Percentiles rank a stretch among this genome's conserved stretches.
phyloP scores from a whole-genome alignment of 306 rosid species.

The Quercus dentata region DNA sequence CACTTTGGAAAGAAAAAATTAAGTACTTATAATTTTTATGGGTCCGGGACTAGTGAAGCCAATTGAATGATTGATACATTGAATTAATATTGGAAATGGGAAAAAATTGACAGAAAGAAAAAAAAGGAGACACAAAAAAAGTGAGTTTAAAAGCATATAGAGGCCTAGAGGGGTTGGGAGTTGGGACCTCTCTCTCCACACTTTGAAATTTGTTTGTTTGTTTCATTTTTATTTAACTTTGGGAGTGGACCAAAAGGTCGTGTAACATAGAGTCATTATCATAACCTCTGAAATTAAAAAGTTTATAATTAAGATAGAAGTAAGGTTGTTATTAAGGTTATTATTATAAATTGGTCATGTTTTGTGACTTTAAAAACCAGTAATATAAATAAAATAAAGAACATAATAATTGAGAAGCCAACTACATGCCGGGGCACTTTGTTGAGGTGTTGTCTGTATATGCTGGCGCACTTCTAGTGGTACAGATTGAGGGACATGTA shows the following conservation, averaged over 20 bases:
- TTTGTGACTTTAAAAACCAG: neutral
- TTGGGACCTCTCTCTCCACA: too few species aligned
- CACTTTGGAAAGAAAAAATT: constrained; percentile 18
- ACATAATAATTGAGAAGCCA: neutral
- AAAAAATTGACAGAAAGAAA: constrained; percentile 4
- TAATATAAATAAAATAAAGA: neutral
- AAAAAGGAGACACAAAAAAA: neutral
- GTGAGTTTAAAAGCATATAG: constrained; percentile 1
- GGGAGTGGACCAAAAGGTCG: constrained; percentile 28
- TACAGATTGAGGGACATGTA: neutral
- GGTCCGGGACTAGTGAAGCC: constrained; percentile 27
- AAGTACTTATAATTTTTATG: neutral
- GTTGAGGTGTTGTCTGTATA: neutral
- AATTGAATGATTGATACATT: constrained; percentile 1
- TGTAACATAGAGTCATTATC: constrained; percentile 26
- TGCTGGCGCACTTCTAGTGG: neutral
- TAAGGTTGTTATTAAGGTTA: constrained; percentile 11
- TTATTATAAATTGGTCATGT: neutral
- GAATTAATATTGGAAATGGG: constrained; percentile 9
- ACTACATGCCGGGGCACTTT: neutral
- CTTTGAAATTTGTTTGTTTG: neutral
- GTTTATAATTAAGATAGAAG: neutral
- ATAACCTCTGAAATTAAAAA: constrained; percentile 28
- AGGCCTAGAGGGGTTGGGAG: too few species aligned
- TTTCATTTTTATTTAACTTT: constrained; percentile 15